Percentiles rank a stretch among this genome's conserved stretches.
Evolutionary conservation across 202 grass and related monocot species (phyloP).

Genomic region (Tripidium arundinaceum): DNA sequence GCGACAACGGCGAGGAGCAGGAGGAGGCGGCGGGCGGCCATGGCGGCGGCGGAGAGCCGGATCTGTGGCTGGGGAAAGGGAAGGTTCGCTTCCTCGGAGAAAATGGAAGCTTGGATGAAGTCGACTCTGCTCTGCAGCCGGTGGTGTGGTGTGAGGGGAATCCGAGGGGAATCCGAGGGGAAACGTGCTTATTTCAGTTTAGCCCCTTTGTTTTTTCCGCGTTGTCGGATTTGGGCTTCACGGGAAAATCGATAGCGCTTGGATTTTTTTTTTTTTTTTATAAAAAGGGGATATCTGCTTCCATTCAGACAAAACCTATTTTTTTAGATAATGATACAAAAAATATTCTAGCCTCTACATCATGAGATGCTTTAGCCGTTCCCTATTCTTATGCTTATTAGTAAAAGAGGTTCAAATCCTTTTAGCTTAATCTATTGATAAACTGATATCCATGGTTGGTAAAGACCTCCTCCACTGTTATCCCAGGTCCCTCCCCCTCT

Average conservation of each 20-base stretch:
- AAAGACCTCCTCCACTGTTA: background rate
- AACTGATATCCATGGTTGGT: too few relatives aligned
- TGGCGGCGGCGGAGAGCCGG: conserved; percentile 29
- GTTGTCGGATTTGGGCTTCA: background rate
- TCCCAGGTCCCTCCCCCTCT: too few relatives aligned
- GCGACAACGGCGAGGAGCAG: background rate
- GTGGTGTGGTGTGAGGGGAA: background rate
- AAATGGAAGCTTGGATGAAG: background rate
- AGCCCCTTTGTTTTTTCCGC: too few relatives aligned
- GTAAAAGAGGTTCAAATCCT: too few relatives aligned
- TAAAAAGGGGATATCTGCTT: too few relatives aligned
- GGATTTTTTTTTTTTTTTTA: too few relatives aligned
- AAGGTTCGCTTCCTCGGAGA: background rate
- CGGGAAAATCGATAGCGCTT: too few relatives aligned
- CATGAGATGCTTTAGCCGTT: background rate
- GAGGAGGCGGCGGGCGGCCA: conserved; percentile 33
- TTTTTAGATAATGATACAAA: background rate
- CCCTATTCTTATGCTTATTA: too few relatives aligned
- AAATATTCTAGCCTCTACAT: background rate
- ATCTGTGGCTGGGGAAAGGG: background rate
- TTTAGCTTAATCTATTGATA: too few relatives aligned
- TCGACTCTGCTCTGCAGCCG: background rate
- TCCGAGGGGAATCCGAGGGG: background rate
- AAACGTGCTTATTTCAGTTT: background rate
- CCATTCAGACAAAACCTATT: too few relatives aligned